A percentile compares a stretch with the other conserved stretches of the same genome.
phyloP scores from a whole-genome alignment of 164 flowering plant species.

The Tinospora cordifolia region DNA sequence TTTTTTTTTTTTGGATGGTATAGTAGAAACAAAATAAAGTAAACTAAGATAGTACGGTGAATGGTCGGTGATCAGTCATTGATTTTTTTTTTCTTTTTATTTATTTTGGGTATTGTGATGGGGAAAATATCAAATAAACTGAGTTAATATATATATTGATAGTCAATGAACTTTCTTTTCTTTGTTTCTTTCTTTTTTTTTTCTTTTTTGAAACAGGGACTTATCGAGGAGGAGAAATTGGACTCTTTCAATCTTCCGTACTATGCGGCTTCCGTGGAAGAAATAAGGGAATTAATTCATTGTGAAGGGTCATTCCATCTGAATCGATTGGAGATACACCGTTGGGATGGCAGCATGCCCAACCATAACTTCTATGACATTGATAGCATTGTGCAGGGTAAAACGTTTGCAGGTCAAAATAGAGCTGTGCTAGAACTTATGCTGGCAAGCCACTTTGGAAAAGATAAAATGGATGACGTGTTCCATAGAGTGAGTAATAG shows the following conservation, averaged over 20 bases:
- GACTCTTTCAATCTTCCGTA: neutral
- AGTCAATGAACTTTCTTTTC: too few relatives aligned
- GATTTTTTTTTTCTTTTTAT: too few relatives aligned
- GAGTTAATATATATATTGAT: too few relatives aligned
- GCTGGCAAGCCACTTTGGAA: neutral
- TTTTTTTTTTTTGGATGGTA: too few relatives aligned
- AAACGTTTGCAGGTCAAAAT: neutral
- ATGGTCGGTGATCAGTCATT: too few relatives aligned
- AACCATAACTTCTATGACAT: too few relatives aligned
- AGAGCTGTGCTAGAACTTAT: neutral
- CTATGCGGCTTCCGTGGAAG: neutral
- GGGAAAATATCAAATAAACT: too few relatives aligned
- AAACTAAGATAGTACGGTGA: too few relatives aligned
- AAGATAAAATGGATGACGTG: neutral
- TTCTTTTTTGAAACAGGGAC: neutral
- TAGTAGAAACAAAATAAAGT: too few relatives aligned
- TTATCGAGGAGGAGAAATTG: neutral
- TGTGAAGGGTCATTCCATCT: neutral
- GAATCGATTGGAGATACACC: neutral
- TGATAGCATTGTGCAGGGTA: neutral
- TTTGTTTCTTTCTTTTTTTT: too few relatives aligned
- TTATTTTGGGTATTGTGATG: too few relatives aligned
- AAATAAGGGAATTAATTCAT: neutral
- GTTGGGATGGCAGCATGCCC: neutral
- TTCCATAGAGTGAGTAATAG: neutral